Percentiles rank a stretch among this genome's conserved stretches.
Conservation (phyloP, 73 alveolate genomes). For the Blepharisma japonicum region DNA sequence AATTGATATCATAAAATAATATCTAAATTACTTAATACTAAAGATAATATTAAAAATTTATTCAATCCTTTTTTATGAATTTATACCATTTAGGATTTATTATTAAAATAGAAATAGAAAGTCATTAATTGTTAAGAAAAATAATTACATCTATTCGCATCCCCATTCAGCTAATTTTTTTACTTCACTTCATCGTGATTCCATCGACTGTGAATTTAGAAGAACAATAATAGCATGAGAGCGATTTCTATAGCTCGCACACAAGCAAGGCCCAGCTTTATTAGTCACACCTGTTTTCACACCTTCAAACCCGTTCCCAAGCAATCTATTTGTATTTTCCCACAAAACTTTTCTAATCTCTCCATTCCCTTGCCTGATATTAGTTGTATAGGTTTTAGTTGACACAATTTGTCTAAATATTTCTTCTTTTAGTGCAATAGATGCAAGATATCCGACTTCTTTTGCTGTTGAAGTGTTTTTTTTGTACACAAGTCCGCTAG, state of each 20-base stretch:
- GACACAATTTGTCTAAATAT: constrained; percentile 25
- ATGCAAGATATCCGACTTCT: constrained; percentile 27
- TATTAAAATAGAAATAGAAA: too few species aligned
- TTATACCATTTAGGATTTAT: too few species aligned
- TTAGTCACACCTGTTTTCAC: constrained; percentile 55
- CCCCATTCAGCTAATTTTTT: too few species aligned
- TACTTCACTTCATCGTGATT: constrained; percentile 51
- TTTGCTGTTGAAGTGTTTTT: constrained; percentile 25
- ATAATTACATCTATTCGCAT: too few species aligned
- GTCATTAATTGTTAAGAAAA: too few species aligned
- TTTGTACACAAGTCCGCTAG: constrained; percentile 32
- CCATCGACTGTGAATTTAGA: constrained; percentile 42
- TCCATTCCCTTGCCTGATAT: constrained; percentile 20
- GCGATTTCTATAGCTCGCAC: constrained; percentile 35
- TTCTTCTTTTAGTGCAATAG: constrained; percentile 9
- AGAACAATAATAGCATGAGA: constrained; percentile 36
- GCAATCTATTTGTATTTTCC: constrained; percentile 56
- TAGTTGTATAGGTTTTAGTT: constrained; percentile 22
- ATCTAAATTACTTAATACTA: too few species aligned
- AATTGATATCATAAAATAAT: too few species aligned
- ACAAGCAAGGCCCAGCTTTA: constrained; percentile 55
- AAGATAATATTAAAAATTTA: too few species aligned
- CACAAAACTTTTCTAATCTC: constrained; percentile 29
- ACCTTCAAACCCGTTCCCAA: constrained; percentile 44
- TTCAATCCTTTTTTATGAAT: too few species aligned